Conservation (phyloP, 164 flowering plant genomes). For the Kingdonia uniflora region DNA sequence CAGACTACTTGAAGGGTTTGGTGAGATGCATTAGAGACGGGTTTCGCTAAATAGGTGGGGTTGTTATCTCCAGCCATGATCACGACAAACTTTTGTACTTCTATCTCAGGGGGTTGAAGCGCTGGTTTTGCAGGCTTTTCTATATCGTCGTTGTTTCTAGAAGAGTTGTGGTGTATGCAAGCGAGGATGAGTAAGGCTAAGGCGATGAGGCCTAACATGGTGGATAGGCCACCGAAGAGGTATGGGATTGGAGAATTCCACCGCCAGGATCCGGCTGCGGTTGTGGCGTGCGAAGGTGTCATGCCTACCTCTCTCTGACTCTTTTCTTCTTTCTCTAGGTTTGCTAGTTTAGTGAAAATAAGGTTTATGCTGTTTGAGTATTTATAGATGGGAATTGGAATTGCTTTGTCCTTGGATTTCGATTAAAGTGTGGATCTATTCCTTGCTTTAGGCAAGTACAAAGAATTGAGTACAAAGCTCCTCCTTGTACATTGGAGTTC, state of each 20-base stretch:
- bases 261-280: slow-evolving; percentile 1
- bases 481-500: no score
- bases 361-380: no score
- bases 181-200: slow-evolving; percentile 32
- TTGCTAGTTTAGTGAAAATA: no score
- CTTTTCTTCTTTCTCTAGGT: background rate
- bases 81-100: slow-evolving; percentile 32
- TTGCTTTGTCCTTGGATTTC: no score
- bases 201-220: slow-evolving; percentile 22
- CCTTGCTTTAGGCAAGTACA: no score
- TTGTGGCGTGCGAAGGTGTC: background rate
- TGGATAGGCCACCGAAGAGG: slow-evolving; percentile 24
- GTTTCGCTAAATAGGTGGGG: slow-evolving; percentile 38
- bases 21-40: slow-evolving; percentile 5
- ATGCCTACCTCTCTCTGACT: background rate
- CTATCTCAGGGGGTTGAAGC: slow-evolving; percentile 4
- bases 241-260: slow-evolving; percentile 43
- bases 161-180: slow-evolving; percentile 25
- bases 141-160: background rate
- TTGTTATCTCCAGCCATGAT: slow-evolving; percentile 45
- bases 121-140: background rate
- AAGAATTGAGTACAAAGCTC: no score
- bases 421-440: no score
- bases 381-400: no score
- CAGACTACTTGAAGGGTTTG: background rate